Conservation (phyloP, 169 alveolate genomes). For the Cryptosporidium sp. region DNA sequence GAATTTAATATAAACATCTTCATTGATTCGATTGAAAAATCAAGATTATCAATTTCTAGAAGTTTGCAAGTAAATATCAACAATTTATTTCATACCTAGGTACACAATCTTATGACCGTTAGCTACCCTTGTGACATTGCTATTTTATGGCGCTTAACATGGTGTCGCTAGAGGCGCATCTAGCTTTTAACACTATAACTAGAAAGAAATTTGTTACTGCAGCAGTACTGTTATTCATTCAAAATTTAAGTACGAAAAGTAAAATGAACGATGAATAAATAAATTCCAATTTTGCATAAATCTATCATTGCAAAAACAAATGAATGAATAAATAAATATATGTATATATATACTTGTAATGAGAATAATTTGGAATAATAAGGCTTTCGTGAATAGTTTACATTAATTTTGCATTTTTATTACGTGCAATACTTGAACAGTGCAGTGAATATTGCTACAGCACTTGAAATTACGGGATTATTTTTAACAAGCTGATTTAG, state of each 20-base stretch:
- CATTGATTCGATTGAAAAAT: not conserved
- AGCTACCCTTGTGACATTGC: not conserved
- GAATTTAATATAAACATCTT: not conserved
- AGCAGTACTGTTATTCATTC: not conserved
- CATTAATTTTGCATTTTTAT: too few relatives aligned
- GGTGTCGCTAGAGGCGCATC: conserved; percentile 8
- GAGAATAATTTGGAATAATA: not conserved
- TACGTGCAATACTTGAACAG: not conserved
- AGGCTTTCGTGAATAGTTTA: too few relatives aligned
- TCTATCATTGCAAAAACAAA: too few relatives aligned
- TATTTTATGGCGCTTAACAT: not conserved
- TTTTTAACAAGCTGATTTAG: conserved; percentile 6
- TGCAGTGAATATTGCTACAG: not conserved
- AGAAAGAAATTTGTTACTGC: too few relatives aligned
- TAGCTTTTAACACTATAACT: not conserved
- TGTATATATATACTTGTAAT: too few relatives aligned
- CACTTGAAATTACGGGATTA: not conserved
- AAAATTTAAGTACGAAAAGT: too few relatives aligned
- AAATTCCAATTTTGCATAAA: not conserved
- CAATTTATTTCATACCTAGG: not conserved
- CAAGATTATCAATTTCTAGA: not conserved
- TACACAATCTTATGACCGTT: conserved; percentile 1
- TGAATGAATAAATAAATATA: too few relatives aligned
- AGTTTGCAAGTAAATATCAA: not conserved
- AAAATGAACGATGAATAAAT: too few relatives aligned